Evolutionary conservation across 352 stramenopile species (phyloP).

Genomic region (Phytophthora podocarpi): DNA sequence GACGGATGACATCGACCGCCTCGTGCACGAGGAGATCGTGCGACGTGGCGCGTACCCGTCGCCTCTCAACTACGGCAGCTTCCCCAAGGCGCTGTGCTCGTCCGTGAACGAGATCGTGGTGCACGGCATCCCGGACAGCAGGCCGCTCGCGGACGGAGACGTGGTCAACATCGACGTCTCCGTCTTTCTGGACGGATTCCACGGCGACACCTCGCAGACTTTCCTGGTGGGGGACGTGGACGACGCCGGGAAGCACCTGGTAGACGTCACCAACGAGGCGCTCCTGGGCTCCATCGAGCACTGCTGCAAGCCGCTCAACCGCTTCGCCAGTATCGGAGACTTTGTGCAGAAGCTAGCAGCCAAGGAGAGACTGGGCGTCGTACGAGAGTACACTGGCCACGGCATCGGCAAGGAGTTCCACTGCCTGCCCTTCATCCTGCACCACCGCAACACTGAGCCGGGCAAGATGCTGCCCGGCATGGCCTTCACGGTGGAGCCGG

Average conservation of each 20-base stretch:
- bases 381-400: constrained; percentile 95
- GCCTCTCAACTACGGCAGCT: constrained; percentile 93
- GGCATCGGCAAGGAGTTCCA: constrained; percentile 97
- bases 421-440: constrained; percentile 94
- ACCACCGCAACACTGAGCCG: constrained; percentile 87
- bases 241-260: constrained; percentile 81
- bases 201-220: constrained; percentile 98
- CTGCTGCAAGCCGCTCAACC: constrained; percentile 92
- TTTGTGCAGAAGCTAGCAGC: constrained; percentile 93
- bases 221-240: constrained; percentile 95
- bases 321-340: constrained; percentile 94
- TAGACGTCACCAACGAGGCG: constrained; percentile 88
- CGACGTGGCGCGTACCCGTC: constrained; percentile 86
- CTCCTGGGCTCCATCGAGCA: constrained; percentile 85
- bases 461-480: constrained; percentile 91
- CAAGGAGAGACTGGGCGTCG: constrained; percentile 77
- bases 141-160: constrained; percentile 91
- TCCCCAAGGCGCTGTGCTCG: constrained; percentile 95
- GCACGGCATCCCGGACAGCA: constrained; percentile 96
- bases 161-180: constrained; percentile 98
- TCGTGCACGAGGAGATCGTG: constrained; percentile 93
- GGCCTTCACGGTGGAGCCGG: constrained; percentile 99
- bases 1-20: constrained; percentile 94
- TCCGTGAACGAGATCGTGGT: constrained; percentile 98
- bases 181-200: constrained; percentile 93